Conservation (phyloP, 2,329 filamentous ascomycete genomes). For the Cryphonectria carpinicola region DNA sequence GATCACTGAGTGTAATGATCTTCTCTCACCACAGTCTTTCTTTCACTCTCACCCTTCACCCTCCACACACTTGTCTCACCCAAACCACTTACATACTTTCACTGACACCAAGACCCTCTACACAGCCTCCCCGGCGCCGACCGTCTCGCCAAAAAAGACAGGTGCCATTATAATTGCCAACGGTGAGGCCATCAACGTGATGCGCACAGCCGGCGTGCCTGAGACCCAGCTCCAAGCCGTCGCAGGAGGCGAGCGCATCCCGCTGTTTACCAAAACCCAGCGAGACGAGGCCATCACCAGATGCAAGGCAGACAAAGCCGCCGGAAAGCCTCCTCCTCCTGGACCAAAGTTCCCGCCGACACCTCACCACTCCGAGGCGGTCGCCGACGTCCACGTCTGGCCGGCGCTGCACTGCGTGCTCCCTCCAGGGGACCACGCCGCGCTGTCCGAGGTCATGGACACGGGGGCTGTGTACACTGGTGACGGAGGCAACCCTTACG, state of each 20-base stretch:
- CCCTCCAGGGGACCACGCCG: constrained; percentile 27
- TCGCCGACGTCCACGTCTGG: constrained; percentile 32
- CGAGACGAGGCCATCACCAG: constrained; percentile 15
- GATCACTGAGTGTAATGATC: constrained; percentile 30
- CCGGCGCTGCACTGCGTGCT: constrained; percentile 34
- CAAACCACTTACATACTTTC: background rate
- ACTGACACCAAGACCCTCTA: background rate
- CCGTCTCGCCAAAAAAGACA: constrained; percentile 33
- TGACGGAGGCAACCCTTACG: constrained; percentile 24
- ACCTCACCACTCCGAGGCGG: constrained; percentile 17
- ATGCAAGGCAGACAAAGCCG: background rate
- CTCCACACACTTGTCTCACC: background rate
- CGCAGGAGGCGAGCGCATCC: constrained; percentile 33
- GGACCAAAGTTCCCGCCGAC: constrained; percentile 9
- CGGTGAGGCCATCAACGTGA: constrained; percentile 33
- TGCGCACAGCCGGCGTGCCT: constrained; percentile 32
- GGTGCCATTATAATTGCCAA: constrained; percentile 34
- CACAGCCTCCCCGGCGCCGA: constrained; percentile 34
- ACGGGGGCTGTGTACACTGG: constrained; percentile 29
- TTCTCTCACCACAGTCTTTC: background rate
- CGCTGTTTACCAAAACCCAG: constrained; percentile 30
- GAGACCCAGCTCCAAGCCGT: constrained; percentile 33
- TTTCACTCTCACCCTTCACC: background rate
- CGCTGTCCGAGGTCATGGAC: constrained; percentile 29
- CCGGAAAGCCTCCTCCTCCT: constrained; percentile 8